Conservation (phyloP, 139 green algal genomes). For the Raphidocelis subcapitata region DNA sequence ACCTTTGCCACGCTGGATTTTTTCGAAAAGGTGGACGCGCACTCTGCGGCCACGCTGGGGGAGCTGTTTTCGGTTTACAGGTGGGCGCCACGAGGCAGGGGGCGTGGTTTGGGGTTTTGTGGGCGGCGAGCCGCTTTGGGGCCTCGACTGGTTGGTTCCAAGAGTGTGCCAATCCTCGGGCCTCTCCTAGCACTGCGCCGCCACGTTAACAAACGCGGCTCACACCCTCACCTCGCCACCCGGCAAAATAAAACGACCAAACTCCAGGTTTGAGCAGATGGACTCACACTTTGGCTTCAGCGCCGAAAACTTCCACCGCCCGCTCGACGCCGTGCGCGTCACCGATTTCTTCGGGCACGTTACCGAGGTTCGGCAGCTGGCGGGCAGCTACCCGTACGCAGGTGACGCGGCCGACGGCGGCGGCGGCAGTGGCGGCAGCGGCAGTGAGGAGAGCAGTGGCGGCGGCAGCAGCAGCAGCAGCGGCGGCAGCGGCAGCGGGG, state of each 20-base stretch:
- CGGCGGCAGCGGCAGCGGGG: too few species aligned
- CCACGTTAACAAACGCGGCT: not conserved
- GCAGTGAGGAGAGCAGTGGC: conserved; percentile 1
- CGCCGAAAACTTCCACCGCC: conserved; percentile 9
- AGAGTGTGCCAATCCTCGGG: not conserved
- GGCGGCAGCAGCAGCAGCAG: not conserved
- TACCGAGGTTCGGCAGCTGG: not conserved
- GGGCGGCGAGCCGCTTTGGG: not conserved
- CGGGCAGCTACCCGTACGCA: not conserved
- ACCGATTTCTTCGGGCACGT: conserved; percentile 45
- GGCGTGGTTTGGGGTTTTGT: not conserved
- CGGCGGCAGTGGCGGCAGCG: conserved; percentile 3
- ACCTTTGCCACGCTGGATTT: conserved; percentile 68
- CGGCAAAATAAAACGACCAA: not conserved
- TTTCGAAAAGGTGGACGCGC: conserved; percentile 51
- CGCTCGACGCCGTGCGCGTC: conserved; percentile 22
- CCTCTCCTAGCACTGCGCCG: not conserved
- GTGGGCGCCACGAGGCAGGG: conserved; percentile 5
- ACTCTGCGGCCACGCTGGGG: conserved; percentile 42
- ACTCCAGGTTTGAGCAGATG: conserved; percentile 24
- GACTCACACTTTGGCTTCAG: conserved; percentile 32
- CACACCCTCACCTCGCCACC: not conserved
- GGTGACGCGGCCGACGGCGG: not conserved
- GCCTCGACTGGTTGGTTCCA: not conserved
- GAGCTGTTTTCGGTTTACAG: conserved; percentile 39